These are phyloP conservation scores for Fraxinus baroniana DNA, from an alignment of 305 asterid species.

Conservation along the genomic window DNA sequence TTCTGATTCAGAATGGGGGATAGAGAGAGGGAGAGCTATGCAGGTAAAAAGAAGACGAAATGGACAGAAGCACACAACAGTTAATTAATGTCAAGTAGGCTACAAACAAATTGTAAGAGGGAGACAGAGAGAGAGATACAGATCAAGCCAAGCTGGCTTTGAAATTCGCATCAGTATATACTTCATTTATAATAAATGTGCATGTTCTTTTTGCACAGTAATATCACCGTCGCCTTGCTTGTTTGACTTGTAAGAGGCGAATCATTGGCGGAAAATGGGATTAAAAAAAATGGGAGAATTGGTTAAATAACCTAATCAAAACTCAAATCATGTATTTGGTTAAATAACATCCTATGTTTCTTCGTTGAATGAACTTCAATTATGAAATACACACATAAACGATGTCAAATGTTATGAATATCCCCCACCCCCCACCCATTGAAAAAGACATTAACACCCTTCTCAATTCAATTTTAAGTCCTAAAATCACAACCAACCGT, in stretches of 20 bases:
- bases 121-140: not conserved
- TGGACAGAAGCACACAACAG: slow-evolving; percentile 9
- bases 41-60: slow-evolving; percentile 31
- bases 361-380: too few relatives aligned
- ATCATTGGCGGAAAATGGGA: not conserved
- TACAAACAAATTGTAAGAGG: not conserved
- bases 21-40: slow-evolving; percentile 10
- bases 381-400: too few relatives aligned
- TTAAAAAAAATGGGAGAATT: too few relatives aligned
- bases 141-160: slow-evolving; percentile 36
- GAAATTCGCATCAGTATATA: not conserved
- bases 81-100: not conserved
- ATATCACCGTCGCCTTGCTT: not conserved
- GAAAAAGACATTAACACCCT: too few relatives aligned
- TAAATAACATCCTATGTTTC: too few relatives aligned
- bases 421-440: too few relatives aligned
- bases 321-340: too few relatives aligned
- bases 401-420: too few relatives aligned
- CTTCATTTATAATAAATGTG: not conserved
- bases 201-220: not conserved
- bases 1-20: slow-evolving; percentile 7
- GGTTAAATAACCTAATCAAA: too few relatives aligned
- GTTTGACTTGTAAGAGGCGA: not conserved
- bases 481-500: too few relatives aligned
- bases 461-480: too few relatives aligned